These are phyloP conservation scores for Aspergillus japonicus DNA, from an alignment of 2,329 filamentous ascomycete genomes.

Conservation along the genomic window DNA sequence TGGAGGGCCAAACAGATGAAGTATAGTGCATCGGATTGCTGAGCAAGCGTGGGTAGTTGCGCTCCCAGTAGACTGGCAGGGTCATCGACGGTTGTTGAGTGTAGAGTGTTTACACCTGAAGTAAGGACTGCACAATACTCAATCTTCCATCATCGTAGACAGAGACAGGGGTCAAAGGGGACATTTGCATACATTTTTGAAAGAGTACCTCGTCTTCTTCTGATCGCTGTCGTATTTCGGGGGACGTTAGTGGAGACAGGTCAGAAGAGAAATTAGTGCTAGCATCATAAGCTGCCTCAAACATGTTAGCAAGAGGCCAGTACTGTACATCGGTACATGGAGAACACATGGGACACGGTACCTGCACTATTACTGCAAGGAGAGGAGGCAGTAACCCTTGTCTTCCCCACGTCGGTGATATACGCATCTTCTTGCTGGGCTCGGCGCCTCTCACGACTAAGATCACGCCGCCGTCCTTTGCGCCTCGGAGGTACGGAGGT, in stretches of 20 bases:
- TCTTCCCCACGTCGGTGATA: not conserved
- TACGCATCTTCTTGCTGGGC: not conserved
- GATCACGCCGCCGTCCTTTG: slow-evolving; percentile 29
- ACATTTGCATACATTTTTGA: slow-evolving; percentile 27
- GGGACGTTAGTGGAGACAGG: not conserved
- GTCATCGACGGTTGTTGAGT: slow-evolving; percentile 26
- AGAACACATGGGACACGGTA: not conserved
- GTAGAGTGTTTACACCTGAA: slow-evolving; percentile 28
- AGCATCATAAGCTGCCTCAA: not conserved
- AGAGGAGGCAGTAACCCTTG: not conserved
- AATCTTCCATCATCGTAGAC: not conserved
- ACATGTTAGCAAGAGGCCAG: not conserved
- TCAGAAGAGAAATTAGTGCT: not conserved
- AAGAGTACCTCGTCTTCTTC: slow-evolving; percentile 21
- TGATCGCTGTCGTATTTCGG: not conserved
- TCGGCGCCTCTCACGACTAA: slow-evolving; percentile 18
- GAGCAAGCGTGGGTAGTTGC: slow-evolving; percentile 22
- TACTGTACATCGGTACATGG: not conserved
- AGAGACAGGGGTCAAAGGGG: not conserved
- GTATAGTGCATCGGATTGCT: slow-evolving; percentile 29
- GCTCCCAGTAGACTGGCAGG: slow-evolving; percentile 16
- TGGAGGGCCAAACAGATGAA: slow-evolving; percentile 31
- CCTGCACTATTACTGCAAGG: not conserved
- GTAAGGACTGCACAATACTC: slow-evolving; percentile 21
- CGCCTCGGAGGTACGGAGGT: slow-evolving; percentile 23